Base-by-base conservation (phyloP, 1,284 basidiomycete genomes). In the Afroboletus lepidellus region DNA sequence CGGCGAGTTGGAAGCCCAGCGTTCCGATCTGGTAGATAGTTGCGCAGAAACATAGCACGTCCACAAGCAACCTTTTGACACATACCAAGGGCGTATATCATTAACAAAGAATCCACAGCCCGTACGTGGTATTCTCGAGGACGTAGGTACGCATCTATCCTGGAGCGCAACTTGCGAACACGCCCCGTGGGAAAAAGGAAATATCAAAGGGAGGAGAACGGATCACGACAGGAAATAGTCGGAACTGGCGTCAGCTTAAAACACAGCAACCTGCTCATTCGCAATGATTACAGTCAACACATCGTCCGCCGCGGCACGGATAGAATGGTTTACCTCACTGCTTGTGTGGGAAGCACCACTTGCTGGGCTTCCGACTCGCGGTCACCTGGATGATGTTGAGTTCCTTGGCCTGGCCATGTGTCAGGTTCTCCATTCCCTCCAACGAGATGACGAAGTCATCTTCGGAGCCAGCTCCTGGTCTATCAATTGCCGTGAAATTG, bases 401-500 rank as follows among this genome's bases (percentile, higher is more conserved):
- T 11, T 8, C 18, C 34, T 7, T 9, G 13, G 45, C 54, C 11
- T 57, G 27, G 2, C 11, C 11, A 9, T 36, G 8, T 7, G 48
- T 42, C 8, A 51, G 21, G 27, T 9, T 1, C n/a, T 25, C 9
- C 23, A 45, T 45, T 16, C 21, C 23, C 7, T 5, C 32, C 3
- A 11, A 7, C 11, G 44, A 27, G 33, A 27, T 36, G n/a, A 6
- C 13, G 39, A 33, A 52, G 49, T 29, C 11, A 6, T 25, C 15
- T 3, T 23, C 9, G 18, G 6, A 36, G n/a, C 3, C 3, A 12
- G 1, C 8, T 30, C 3, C 5, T 8, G 23, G 41, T 15, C 24
- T n/a, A 23, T 41, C 34, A 3, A 79, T 66, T 30, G 66, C 74
- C 29, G 56, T 71, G 18, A 63, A 52, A 8, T 42, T 56, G 16